Base-by-base conservation (phyloP, 371 early-diverging fungal genomes). In the Syncephalastrum racemosum region DNA sequence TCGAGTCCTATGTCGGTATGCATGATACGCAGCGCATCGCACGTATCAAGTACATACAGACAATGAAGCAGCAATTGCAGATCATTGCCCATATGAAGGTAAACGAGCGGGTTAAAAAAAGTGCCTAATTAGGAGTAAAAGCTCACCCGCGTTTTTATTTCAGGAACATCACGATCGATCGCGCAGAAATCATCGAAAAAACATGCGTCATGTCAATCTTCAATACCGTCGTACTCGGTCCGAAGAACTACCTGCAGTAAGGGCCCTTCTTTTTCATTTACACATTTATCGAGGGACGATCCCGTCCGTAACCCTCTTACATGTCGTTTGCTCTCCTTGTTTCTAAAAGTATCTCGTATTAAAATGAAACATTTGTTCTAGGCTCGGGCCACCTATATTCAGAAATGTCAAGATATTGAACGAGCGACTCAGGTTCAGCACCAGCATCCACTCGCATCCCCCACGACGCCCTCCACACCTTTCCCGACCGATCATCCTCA, bases 161-260 rank as follows among this genome's bases (percentile, higher is more conserved):
- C 25, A 66, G 66, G 61, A 66, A 53, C 47, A 66, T 41, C 66
- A 66, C 27, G 66, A 66, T 45, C 41, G 53, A 43, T 12, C 51
- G 19, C 24, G 54, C 16, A 18, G 61, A 27, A 23, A 20, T n/a
- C 66, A 60, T 41, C 47, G 54, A 24, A 66, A 66, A 42, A 58
- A 56, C 42, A 66, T 66, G 66, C 19, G 53, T 7, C 40, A 51
- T 40, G 41, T 60, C 4, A 56, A 54, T 23, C 14, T 20, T 18
- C 50, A 54, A 27, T 66, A 60, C 20, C 20, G 58, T n/a, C 42
- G 53, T 10, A 56, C 57, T 8, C 60, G 66, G 4, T 18, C 39
- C 5, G 20, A 45, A 10, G 55, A 49, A 18, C 19, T 61, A 20
- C 50, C 61, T 31, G 31, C 31, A 19, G 61, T 61, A 50, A 53